Evolutionary conservation across 2,329 filamentous ascomycete genomes (phyloP), one percentile per base, ranked within the genome.

Genomic region (Colletotrichum sp.): DNA sequence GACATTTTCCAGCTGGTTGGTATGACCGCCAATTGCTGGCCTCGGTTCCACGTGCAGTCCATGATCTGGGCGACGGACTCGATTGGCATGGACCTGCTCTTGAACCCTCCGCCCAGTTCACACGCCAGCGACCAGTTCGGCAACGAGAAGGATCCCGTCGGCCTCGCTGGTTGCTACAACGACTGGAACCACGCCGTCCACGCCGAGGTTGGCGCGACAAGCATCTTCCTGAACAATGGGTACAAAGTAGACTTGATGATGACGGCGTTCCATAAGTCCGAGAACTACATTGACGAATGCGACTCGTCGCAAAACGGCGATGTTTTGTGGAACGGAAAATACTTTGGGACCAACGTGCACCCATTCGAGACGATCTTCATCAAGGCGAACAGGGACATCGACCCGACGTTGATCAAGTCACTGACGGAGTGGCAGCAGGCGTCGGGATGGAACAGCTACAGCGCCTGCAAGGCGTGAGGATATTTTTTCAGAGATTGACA

Each of bases 321-420:
- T 58, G 24, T 81, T 56, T 71, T 82, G 13, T 81, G 72, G 64
- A 71, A 81, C 36, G 74, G 78, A 12, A 77, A 74, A 38, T 84
- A 85, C 76, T 83, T 81, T 70, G 83, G 82, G 38, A 79, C 78
- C 69, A 83, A 80, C 66, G 69, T 84, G 9, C 83, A 85, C 59
- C 83, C 84, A 2, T 85, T 84, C 77, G 84, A 85, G 80, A 83
- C 82, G 3, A 69, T 85, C 21, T 86, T 86, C 70, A 77, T 81
- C 71, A 84, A 85, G 78, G 80, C 82, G 6, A 83, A 83, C 62
- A 78, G 80, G 36, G 78, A 80, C 10, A 80, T 83, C 38, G 82
- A 84, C 59, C 78, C 78, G 1, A 36, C 58, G 2, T 66, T 81
- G 34, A 75, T 85, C 30, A 69, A 77, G 3, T 77, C 78, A n/a